A percentile compares a stretch with the other conserved stretches of the same genome.
Evolutionary conservation across 352 stramenopile species (phyloP).

Genomic region (Globisporangium parvum): DNA sequence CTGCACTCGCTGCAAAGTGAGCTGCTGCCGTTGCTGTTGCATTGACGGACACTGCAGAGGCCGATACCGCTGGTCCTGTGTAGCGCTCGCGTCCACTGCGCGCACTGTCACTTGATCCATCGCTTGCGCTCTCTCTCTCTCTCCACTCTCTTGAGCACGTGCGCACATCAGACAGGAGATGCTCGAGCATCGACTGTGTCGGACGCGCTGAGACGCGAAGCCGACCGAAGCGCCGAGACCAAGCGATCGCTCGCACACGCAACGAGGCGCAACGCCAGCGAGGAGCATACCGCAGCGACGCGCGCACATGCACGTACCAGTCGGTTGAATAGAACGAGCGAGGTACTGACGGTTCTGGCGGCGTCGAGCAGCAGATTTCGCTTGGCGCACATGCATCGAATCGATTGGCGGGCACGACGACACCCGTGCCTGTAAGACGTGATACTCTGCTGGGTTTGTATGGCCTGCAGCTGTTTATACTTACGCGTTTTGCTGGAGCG

Average conservation of each 20-base stretch:
- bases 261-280: not conserved
- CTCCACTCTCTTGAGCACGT: not conserved
- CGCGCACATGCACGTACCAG: constrained; percentile 59
- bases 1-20: too few relatives aligned
- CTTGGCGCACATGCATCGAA: constrained; percentile 39
- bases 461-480: too few relatives aligned
- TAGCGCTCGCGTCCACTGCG: not conserved
- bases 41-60: too few relatives aligned
- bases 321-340: constrained; percentile 86
- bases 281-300: not conserved
- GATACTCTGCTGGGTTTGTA: too few relatives aligned
- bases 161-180: not conserved
- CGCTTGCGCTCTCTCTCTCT: not conserved
- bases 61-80: not conserved
- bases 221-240: not conserved
- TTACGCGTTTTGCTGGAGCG: too few relatives aligned
- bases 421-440: constrained; percentile 2
- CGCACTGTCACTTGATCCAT: not conserved
- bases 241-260: not conserved
- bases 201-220: not conserved
- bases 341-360: constrained; percentile 75
- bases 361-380: constrained; percentile 20
- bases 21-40: too few relatives aligned
- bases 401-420: constrained; percentile 55
- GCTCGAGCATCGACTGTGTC: not conserved